A percentile compares a stretch with the other conserved stretches of the same genome.
These are phyloP conservation scores for Galerina marginata DNA, from an alignment of 768 basidiomycete species.

Conservation along the genomic window DNA sequence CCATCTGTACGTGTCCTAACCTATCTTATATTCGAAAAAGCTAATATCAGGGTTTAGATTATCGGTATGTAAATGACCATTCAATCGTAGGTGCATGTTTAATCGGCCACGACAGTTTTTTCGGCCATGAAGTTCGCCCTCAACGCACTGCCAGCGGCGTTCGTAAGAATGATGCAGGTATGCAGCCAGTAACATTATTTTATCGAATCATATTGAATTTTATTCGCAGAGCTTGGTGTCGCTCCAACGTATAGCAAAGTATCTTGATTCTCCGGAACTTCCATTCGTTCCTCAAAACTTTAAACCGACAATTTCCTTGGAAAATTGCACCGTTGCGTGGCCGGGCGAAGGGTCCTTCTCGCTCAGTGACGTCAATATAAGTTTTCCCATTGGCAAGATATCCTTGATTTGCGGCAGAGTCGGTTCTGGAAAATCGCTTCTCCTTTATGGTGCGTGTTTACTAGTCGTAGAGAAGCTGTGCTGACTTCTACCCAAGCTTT, in stretches of 20 bases:
- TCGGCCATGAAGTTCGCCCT: conserved; percentile 1
- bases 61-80: conserved; percentile 3
- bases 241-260: conserved; percentile 88
- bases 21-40: not conserved
- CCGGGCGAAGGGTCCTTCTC: conserved; percentile 79
- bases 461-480: not conserved
- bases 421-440: conserved; percentile 86
- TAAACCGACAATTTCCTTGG: conserved; percentile 60
- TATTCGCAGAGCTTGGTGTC: conserved; percentile 71
- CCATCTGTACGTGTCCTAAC: conserved; percentile 48
- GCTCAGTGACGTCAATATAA: conserved; percentile 76
- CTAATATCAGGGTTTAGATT: not conserved
- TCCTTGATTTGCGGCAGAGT: conserved; percentile 88
- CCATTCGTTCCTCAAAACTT: conserved; percentile 36
- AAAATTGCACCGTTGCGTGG: conserved; percentile 75
- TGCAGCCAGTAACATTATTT: conserved; percentile 2
- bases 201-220: not conserved
- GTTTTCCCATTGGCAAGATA: conserved; percentile 79
- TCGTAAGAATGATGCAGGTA: conserved; percentile 63
- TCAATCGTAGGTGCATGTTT: not conserved
- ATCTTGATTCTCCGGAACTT: conserved; percentile 77
- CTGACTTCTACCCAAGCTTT: conserved; percentile 36
- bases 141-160: not conserved
- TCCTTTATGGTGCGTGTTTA: conserved; percentile 60
- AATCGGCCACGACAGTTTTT: not conserved